Evolutionary conservation across 1,139 yeast genomes (phyloP), one percentile per base, ranked within the genome.

Genomic region (Lodderomyces orthopsilosis): DNA sequence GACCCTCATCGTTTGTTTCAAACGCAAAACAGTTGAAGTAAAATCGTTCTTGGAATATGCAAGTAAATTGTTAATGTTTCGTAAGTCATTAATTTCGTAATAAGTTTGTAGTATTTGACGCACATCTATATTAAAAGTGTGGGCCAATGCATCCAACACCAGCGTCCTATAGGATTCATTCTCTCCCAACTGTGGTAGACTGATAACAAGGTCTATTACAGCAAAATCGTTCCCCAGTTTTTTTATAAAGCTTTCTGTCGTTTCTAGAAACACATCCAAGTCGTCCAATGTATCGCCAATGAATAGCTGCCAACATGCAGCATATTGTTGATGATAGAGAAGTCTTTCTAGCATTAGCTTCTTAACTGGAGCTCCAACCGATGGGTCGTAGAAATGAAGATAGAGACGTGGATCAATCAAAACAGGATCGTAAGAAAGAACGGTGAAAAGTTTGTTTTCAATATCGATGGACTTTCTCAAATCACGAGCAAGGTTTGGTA

Each of bases 251-350:
- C 24, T 13, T n/a, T 37, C 18, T 4, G 42, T 39, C 14, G 28
- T 28, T 14, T 65, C 73, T 23, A 70, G 52, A 28, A 62, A 56
- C 5, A 67, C 74, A 46, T 71, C 76, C 15, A 71, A 50, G 43
- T 70, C 77, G 13, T 58, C 57, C 9, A 72, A 54, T 5, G 73
- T 59, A 14, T 63, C 53, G 18, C 60, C 61, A 12, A 59, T 40
- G 33, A 65, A 51, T 8, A 62, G 47, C 12, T 50, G 47, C 75
- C 76, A 72, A 40, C 68, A 60, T 9, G 51, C 51, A 4, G 48
- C 49, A 54, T 62, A 71, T 34, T 54, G 56, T 36, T 60, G 53
- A 48, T 70, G 74, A 42, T 56, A 68, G 7, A 64, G 46, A 22
- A 72, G 54, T 34, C 71, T 48, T 27, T 55, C 52, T 18, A 67